These are phyloP conservation scores for Amauroascus niger DNA, from an alignment of 2,329 filamentous ascomycete genomes.

Conservation along the genomic window DNA sequence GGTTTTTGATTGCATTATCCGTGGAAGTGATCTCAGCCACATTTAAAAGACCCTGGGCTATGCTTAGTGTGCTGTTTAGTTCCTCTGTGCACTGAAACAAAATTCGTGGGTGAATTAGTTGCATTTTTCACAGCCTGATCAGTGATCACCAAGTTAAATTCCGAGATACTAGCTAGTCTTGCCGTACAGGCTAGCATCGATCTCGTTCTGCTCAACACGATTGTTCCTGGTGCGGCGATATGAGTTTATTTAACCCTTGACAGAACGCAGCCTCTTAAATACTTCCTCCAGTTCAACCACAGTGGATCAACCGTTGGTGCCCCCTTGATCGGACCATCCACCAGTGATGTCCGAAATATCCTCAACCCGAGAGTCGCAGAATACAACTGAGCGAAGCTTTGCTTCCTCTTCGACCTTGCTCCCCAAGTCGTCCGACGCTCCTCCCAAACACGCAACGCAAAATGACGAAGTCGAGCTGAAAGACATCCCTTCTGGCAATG, in stretches of 20 bases:
- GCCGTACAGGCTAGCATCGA: no score
- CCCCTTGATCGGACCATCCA: not conserved
- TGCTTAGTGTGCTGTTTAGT: no score
- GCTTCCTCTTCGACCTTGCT: conserved; percentile 2
- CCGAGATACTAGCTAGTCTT: not conserved
- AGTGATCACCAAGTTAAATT: not conserved
- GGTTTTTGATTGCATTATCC: no score
- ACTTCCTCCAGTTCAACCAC: not conserved
- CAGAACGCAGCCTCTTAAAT: not conserved
- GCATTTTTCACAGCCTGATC: not conserved
- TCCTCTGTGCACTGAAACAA: no score
- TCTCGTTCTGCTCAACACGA: no score
- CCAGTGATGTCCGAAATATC: conserved; percentile 7
- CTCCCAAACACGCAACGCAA: conserved; percentile 9
- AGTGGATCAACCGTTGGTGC: not conserved
- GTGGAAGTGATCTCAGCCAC: not conserved
- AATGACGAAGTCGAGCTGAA: conserved; percentile 34
- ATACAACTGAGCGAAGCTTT: not conserved
- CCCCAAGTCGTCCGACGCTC: not conserved
- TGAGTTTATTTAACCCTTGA: not conserved
- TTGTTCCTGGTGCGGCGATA: not conserved
- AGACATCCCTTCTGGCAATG: conserved; percentile 25
- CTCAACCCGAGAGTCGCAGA: conserved; percentile 1
- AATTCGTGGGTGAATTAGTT: no score
- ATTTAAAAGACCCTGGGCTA: no score